These are phyloP conservation scores for Diaporthe velutina DNA, from an alignment of 2,329 filamentous ascomycete genomes.

Conservation along the genomic window DNA sequence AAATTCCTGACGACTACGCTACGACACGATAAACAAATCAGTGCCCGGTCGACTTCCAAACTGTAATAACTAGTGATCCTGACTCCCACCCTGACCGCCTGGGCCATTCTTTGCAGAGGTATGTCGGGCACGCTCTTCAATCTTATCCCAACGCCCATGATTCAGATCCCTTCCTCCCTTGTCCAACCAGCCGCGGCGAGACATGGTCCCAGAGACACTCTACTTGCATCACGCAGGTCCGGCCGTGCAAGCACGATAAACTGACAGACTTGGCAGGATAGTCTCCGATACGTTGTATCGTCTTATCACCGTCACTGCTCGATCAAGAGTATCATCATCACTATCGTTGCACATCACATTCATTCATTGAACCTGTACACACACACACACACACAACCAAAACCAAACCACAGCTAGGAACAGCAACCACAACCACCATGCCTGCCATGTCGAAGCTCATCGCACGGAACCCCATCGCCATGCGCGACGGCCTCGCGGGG, in stretches of 20 bases:
- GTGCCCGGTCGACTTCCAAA: conserved; percentile 22
- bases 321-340: conserved; percentile 27
- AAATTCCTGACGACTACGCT: conserved; percentile 27
- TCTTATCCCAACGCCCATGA: conserved; percentile 3
- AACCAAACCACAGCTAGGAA: conserved; percentile 30
- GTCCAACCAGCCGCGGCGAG: conserved; percentile 26
- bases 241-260: not conserved
- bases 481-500: conserved; percentile 53
- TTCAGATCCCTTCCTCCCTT: conserved; percentile 30
- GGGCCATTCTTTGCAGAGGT: conserved; percentile 37
- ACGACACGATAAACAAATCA: conserved; percentile 34
- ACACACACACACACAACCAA: conserved; percentile 10
- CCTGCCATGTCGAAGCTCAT: conserved; percentile 54
- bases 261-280: conserved; percentile 36
- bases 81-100: conserved; percentile 31
- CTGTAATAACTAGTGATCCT: conserved; percentile 37
- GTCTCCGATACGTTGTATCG: conserved; percentile 15
- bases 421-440: conserved; percentile 48
- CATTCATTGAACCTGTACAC: conserved; percentile 31
- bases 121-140: conserved; percentile 23
- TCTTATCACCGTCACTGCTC: conserved; percentile 24
- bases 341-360: conserved; percentile 27
- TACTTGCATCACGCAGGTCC: not conserved
- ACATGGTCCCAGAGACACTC: conserved; percentile 31
- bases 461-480: conserved; percentile 59